Evolutionary conservation across 1,284 basidiomycete species (phyloP), one percentile per base, ranked within the genome.

Genomic region (Tranzscheliella williamsii): DNA sequence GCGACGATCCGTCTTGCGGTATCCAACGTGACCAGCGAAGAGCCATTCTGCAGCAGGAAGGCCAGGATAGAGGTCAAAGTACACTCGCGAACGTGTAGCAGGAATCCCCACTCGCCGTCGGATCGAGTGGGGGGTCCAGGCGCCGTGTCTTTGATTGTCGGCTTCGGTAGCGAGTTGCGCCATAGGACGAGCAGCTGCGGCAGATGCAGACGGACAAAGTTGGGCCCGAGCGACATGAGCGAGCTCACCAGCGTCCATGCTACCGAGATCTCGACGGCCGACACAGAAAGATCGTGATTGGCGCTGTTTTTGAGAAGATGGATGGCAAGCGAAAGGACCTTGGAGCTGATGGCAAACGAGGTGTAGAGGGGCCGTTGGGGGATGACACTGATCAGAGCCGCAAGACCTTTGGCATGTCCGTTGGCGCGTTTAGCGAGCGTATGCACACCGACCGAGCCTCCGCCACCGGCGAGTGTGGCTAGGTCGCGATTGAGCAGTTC

Each of bases 81-180:
- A 67, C 87, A 88, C 78, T 96, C 92, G 22, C 94, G 84, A 6
- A 98, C 89, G 57, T 91, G 87, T 5, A 98, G 80, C 7, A 99
- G 81, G 80, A 97, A 98, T 42, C 84, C 83, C 92, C 93, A 97
- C 72, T 97, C 95, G 0, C 83, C 53, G 16, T 74, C 72, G 12
- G 67, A 68, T n/a, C 72, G 58, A 0, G 56, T 81, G 17, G 85
- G 81, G 24, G 85, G 85, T 17, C 91, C 83, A 15, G 86, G 85
- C 0, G 84, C 82, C 12, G 83, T 84, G 17, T 71, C 94, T 78
- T 94, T 94, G 67, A 83, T 87, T 0, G 90, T 90, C 0, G 91
- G 88, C 79, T 97, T 97, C 1, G 94, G 91, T 0, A 98, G 82
- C 2, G 95, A 92, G 69, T 98, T 98, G 26, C 94, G 83, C 95